These are phyloP conservation scores for Stachybotrys elegans DNA, from an alignment of 2,329 filamentous ascomycete species.

Conservation along the genomic window DNA sequence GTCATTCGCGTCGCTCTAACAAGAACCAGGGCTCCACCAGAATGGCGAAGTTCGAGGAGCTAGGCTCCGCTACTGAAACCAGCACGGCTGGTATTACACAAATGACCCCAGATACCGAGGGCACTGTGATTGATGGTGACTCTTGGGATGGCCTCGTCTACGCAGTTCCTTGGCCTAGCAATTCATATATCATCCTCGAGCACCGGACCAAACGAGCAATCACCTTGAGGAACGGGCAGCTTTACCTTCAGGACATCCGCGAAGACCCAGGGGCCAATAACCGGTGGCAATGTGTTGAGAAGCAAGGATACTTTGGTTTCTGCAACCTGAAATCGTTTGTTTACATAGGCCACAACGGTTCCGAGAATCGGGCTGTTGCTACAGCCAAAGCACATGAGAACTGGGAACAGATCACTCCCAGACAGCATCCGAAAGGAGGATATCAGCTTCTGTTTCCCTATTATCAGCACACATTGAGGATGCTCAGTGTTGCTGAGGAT, in stretches of 20 bases:
- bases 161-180: constrained; percentile 12
- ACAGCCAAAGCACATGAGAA: neutral
- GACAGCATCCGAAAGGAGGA: constrained; percentile 3
- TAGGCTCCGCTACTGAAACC: neutral
- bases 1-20: no score
- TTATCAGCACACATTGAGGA: constrained; percentile 1
- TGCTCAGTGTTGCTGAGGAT: neutral
- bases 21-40: no score
- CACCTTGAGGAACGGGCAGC: constrained; percentile 2
- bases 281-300: constrained; percentile 4
- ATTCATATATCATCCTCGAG: constrained; percentile 12
- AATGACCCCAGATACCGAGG: neutral
- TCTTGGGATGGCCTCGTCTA: constrained; percentile 1
- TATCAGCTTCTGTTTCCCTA: constrained; percentile 4
- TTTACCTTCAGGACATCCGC: constrained; percentile 3
- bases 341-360: constrained; percentile 3
- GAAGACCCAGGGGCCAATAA: neutral
- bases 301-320: constrained; percentile 2
- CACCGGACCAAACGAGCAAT: constrained; percentile 6
- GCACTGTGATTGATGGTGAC: neutral
- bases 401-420: constrained; percentile 3
- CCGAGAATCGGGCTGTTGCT: neutral
- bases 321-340: neutral
- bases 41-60: no score
- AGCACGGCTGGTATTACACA: neutral